Evolutionary conservation across 192 early-diverging fungal species (phyloP), one percentile per base, ranked within the genome.

Genomic region (Backusella tuberculispora): DNA sequence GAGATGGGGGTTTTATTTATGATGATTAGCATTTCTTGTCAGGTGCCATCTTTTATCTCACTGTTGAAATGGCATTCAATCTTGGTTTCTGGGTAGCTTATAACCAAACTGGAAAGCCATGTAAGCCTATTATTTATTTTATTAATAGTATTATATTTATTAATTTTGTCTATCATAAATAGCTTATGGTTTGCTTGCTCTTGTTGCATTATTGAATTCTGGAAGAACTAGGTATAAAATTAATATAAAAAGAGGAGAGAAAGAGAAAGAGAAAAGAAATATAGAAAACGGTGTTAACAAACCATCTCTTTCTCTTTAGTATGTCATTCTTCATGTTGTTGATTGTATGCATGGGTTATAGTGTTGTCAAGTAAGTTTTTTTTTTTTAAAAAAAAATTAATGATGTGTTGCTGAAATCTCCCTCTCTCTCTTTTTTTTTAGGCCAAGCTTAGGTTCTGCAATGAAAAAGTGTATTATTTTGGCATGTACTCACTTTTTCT

Each of bases 251-350:
- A n/a, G n/a, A n/a, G n/a, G 29, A 73, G 42, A 42, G 24, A 13
- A 12, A 3, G 14, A 17, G 24, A 3, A 17, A 29, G n/a, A 14
- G 56, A 14, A 69, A 14, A 21, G 15, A 44, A 63, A 41, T 5
- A 63, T 10, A 29, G 15, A n/a, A 8, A 48, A 29, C 19, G 8
- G 2, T 53, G 38, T 21, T 41, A 63, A 19, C 24, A 15, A 43
- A 10, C 0, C 19, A 15, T 46, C 17, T 14, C 50, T 60, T 45
- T 70, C 2, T 38, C n/a, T 63, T 45, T 81, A 94, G 93, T 70
- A 80, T 98, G 48, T 97, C 98, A 3, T 94, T 99, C 77, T 98
- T 98, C 74, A 96, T 99, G 92, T 86, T 99, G 1, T 85, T 99
- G 50, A 94, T 99, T 60, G 96, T 98, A 8, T 90, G 93, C 6